Conservation (phyloP, 345 rosid genomes). For the Bruguiera sexangula region DNA sequence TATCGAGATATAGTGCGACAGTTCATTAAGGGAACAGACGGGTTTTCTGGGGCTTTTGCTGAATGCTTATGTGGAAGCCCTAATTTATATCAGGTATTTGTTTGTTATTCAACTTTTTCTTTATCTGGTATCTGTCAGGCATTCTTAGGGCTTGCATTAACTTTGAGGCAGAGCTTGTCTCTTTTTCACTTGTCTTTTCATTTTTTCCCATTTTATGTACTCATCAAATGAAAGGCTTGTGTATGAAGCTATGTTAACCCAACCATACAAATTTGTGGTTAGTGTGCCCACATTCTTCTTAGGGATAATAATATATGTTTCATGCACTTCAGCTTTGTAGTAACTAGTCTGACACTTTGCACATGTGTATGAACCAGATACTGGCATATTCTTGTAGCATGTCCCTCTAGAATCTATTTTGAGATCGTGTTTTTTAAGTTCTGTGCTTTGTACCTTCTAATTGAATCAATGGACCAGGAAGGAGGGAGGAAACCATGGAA, state of each 20-base stretch:
- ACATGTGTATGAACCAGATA: too few species aligned
- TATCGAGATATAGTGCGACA: constrained; percentile 89
- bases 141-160: neutral
- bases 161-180: neutral
- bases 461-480: constrained; percentile 47
- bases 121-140: neutral
- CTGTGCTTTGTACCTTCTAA: constrained; percentile 6
- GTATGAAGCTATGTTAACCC: neutral
- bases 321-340: too few species aligned
- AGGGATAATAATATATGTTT: too few species aligned
- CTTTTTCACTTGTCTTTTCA: neutral
- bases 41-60: constrained; percentile 95
- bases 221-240: neutral
- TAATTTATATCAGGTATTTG: constrained; percentile 74
- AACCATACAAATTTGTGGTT: too few species aligned
- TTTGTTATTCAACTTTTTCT: neutral
- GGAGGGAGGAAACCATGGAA: constrained; percentile 97
- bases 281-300: too few species aligned
- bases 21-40: constrained; percentile 94
- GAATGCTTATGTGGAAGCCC: constrained; percentile 98
- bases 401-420: neutral
- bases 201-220: neutral
- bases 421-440: neutral
- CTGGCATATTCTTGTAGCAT: too few species aligned
- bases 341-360: too few species aligned